Percentiles rank a stretch among this genome's conserved stretches.
Conservation (phyloP, 2,329 filamentous ascomycete genomes). For the Venturiaceae sp. region DNA sequence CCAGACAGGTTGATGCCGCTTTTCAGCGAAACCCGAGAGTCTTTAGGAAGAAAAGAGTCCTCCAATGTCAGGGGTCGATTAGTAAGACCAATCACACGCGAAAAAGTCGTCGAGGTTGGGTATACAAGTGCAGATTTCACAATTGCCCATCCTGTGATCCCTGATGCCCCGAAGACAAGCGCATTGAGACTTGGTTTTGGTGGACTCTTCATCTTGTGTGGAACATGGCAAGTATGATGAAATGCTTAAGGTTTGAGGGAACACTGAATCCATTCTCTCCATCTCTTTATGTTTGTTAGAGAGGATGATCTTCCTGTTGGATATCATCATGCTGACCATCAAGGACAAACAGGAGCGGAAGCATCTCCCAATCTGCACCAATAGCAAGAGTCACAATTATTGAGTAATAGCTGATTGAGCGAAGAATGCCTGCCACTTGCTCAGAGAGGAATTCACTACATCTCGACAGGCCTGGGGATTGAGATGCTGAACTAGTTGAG, state of each 20-base stretch:
- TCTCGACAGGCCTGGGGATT: too few species aligned
- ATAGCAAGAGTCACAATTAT: background rate
- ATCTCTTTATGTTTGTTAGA: background rate
- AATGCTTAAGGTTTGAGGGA: background rate
- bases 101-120: slow-evolving; percentile 18
- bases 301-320: background rate
- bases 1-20: slow-evolving; percentile 26
- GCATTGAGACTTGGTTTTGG: background rate
- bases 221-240: background rate
- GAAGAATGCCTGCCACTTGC: background rate
- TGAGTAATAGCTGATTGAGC: background rate
- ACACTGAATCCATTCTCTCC: background rate
- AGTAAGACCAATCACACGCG: slow-evolving; percentile 17
- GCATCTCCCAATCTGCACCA: background rate
- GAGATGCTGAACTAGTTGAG: background rate
- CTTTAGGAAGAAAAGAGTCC: slow-evolving; percentile 14
- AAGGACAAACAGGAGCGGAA: background rate
- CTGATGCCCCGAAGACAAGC: slow-evolving; percentile 2
- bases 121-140: slow-evolving; percentile 16
- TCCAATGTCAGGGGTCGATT: slow-evolving; percentile 13
- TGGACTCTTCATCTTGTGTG: background rate
- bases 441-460: background rate
- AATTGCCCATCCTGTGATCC: slow-evolving; percentile 20
- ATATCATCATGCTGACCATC: background rate
- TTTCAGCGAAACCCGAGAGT: slow-evolving; percentile 12